A percentile compares a stretch with the other conserved stretches of the same genome.
phyloP scores from a whole-genome alignment of 2,329 filamentous ascomycete species.

The Microdochium bolleyi region DNA sequence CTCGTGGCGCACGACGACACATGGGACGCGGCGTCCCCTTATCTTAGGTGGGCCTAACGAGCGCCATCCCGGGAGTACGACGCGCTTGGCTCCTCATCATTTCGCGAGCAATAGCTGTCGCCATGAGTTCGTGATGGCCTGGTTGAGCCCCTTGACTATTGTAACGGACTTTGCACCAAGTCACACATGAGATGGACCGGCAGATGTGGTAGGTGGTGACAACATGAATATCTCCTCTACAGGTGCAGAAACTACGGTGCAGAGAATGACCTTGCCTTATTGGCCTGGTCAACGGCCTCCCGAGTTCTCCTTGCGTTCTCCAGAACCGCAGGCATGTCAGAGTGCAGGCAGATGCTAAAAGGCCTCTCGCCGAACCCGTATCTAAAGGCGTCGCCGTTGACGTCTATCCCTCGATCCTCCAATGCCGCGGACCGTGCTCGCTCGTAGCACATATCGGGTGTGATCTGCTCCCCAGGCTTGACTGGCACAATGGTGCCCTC shows the following conservation, averaged over 20 bases:
- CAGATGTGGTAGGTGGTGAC: too few species aligned
- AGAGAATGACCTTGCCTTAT: background rate
- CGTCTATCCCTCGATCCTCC: slow-evolving; percentile 8
- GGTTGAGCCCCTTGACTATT: too few species aligned
- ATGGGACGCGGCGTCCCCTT: too few species aligned
- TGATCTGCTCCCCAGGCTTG: slow-evolving; percentile 8
- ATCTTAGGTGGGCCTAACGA: too few species aligned
- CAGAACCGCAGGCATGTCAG: slow-evolving; percentile 17
- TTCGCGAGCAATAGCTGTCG: too few species aligned
- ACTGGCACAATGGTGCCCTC: slow-evolving; percentile 12
- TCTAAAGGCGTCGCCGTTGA: slow-evolving; percentile 8
- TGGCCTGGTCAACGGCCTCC: slow-evolving; percentile 10
- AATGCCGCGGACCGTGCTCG: slow-evolving; percentile 8
- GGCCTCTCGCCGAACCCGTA: slow-evolving; percentile 13
- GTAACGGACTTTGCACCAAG: too few species aligned
- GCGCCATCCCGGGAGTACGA: too few species aligned
- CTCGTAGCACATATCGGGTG: slow-evolving; percentile 9
- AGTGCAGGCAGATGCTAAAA: slow-evolving; percentile 20
- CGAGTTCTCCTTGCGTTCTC: slow-evolving; percentile 14
- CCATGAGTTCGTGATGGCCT: too few species aligned
- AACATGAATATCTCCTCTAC: background rate
- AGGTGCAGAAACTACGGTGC: background rate
- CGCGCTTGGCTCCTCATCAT: too few species aligned
- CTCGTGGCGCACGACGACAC: background rate
- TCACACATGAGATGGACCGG: too few species aligned